Evolutionary conservation across 805 yeast species (phyloP), one percentile per base, ranked within the genome.

Genomic region (Kluyveromyces dobzhanskii): DNA sequence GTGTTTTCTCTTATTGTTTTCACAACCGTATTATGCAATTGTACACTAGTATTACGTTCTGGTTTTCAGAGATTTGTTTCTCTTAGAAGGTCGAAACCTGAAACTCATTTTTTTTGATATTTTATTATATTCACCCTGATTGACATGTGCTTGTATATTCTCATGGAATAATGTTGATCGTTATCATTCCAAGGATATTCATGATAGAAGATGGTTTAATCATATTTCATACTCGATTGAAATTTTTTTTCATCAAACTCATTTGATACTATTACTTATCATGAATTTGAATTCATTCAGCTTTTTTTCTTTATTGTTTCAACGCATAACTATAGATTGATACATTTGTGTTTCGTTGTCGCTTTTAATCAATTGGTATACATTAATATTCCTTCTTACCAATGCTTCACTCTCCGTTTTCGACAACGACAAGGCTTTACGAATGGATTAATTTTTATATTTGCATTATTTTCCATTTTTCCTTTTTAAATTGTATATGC

Each of bases 11-110:
- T 37, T 35, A 34, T 19, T 23, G 26, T 29, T 18, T 19, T 32
- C 31, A 47, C 46, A 42, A 43, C 41, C 48, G 44, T 45, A 45
- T 47, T 49, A 48, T 48, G 48, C 54, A 48, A 48, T 49, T 50
- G 54, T 50, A 45, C 54, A 48, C 40, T 50, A 48, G 25, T 36
- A 30, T 34, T 32, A 27, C 17, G 31, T 38, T 33, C 27, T 13
- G 17, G 26, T 19, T 16, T 17, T 18, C 23, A 30, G 24, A 23
- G 35, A 34, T 34, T 32, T 27, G 30, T 27, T 27, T n/a, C 30
- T 27, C 30, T 13, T 27, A 27, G 30, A 27, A 27, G 16, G 16
- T 27, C 30, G 16, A n/a, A 27, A 27, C 12, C 21, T 30, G 32
- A 17, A 30, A 14, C 30, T 27, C 16, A 27, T 14, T 14, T 14